A percentile compares a stretch with the other conserved stretches of the same genome.
Conservation (phyloP, 1,284 basidiomycete species). For the Moniliophthora roreri region DNA sequence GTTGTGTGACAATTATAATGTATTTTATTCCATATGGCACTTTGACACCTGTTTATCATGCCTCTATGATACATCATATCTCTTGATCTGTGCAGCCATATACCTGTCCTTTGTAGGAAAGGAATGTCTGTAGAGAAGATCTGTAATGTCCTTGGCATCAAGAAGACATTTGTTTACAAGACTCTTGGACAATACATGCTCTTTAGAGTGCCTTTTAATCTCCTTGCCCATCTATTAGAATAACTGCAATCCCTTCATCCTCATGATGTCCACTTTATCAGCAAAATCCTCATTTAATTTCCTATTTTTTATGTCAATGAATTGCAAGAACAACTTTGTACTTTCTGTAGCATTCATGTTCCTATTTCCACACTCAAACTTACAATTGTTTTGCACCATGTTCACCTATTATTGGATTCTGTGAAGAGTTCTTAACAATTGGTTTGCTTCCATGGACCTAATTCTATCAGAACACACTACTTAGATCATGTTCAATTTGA, state of each 20-base stretch:
- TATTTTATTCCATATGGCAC: too few species aligned
- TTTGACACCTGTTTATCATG: too few species aligned
- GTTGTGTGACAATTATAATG: too few species aligned
- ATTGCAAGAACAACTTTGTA: constrained; percentile 17
- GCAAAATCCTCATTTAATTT: constrained; percentile 7
- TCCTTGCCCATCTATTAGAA: constrained; percentile 8
- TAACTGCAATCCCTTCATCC: constrained; percentile 3
- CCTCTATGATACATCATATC: constrained; percentile 16
- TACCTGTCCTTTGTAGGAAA: constrained; percentile 19
- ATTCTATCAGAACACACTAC: too few species aligned
- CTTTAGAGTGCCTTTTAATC: constrained; percentile 17
- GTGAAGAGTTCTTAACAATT: too few species aligned
- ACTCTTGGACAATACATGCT: constrained; percentile 17
- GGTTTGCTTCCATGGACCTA: too few species aligned
- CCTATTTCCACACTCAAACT: constrained; percentile 18
- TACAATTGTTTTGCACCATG: too few species aligned
- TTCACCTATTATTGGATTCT: too few species aligned
- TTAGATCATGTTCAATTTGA: too few species aligned
- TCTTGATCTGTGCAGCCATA: constrained; percentile 19
- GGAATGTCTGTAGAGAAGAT: constrained; percentile 18
- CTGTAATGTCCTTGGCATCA: constrained; percentile 20
- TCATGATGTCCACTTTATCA: constrained; percentile 14
- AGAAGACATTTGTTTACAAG: constrained; percentile 24
- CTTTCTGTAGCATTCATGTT: constrained; percentile 10
- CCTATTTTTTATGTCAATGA: constrained; percentile 19